Evolutionary conservation across 2,329 filamentous ascomycete genomes (phyloP), one percentile per base, ranked within the genome.

Genomic region (Lecanicillium sp.): DNA sequence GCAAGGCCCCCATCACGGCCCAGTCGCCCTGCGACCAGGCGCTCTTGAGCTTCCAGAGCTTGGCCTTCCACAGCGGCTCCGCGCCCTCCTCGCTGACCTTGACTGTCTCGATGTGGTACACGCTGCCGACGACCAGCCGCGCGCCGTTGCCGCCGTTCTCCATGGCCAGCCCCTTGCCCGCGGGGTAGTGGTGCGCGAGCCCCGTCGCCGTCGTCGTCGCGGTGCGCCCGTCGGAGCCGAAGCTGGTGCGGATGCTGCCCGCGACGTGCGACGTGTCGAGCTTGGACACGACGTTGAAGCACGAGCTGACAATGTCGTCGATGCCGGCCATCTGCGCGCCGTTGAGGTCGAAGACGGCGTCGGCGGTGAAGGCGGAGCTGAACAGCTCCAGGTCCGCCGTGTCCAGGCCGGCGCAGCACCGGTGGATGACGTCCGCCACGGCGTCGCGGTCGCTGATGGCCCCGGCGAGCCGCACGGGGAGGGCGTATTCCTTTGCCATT

Each of bases 181-280:
- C 33, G 21, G 29, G 38, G 35, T 37, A 43, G 15, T 49, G 47
- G 32, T 49, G 33, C 17, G 47, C 47, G 19, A 49, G 26, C n/a
- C 24, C 47, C 14, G 30, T 37, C 11, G 47, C 47, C 12, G 47
- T 49, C 33, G 41, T 9, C 19, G 32, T 49, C 14, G 47, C 47
- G 19, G 33, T 15, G 19, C 11, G 33, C n/a, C 47, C 30, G 47
- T 36, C 47, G 12, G 21, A n/a, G 2, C 39, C 27, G 33, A 49
- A 43, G 9, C 32, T 39, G 3, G 27, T 26, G 8, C 47, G 47
- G 30, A 49, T 32, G 39, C 39, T 44, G 47, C 39, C 38, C 30
- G 41, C 33, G 30, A 44, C 33, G 35, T 49, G 47, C 32, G 47
- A 44, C 39, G 47, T 49, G 38, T 43, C 47, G 4, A 49, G 39